These are phyloP conservation scores for Astrocystis sublimbata DNA, from an alignment of 495 filamentous ascomycete species.

Conservation along the genomic window DNA sequence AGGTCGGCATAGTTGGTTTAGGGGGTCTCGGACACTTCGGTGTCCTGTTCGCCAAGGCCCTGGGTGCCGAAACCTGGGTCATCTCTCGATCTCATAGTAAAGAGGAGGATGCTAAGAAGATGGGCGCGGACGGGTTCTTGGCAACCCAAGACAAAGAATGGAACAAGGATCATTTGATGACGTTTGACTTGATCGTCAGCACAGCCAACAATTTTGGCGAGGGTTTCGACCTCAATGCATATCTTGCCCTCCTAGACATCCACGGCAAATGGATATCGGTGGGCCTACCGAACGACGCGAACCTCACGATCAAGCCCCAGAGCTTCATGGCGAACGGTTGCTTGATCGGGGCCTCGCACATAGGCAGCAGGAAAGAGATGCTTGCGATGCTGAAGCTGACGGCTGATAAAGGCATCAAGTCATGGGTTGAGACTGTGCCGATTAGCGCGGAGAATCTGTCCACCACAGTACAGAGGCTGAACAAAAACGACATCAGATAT, in stretches of 20 bases:
- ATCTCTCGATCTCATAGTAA: slow-evolving; percentile 70
- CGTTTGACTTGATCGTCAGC: slow-evolving; percentile 63
- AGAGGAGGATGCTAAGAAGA: slow-evolving; percentile 63
- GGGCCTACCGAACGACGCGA: slow-evolving; percentile 79
- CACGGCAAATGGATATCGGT: slow-evolving; percentile 82
- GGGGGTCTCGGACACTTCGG: slow-evolving; percentile 78
- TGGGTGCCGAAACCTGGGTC: slow-evolving; percentile 70
- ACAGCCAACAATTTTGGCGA: slow-evolving; percentile 54
- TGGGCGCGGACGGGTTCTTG: slow-evolving; percentile 76
- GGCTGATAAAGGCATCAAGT: slow-evolving; percentile 75
- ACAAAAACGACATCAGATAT: slow-evolving; percentile 64
- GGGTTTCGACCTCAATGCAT: slow-evolving; percentile 62
- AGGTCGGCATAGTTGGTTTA: slow-evolving; percentile 70
- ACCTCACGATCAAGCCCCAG: slow-evolving; percentile 73
- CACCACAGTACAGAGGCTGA: slow-evolving; percentile 65
- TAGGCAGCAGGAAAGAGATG: slow-evolving; percentile 80
- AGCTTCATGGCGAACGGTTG: slow-evolving; percentile 75
- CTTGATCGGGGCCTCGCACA: slow-evolving; percentile 77
- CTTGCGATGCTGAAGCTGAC: slow-evolving; percentile 80
- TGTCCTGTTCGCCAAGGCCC: slow-evolving; percentile 67
- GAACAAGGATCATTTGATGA: slow-evolving; percentile 55
- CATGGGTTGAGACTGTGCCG: slow-evolving; percentile 76
- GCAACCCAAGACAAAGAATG: slow-evolving; percentile 67
- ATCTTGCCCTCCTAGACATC: slow-evolving; percentile 77
- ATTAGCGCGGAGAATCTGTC: slow-evolving; percentile 70